Base-by-base conservation (phyloP, 2,329 filamentous ascomycete genomes). In the Colletotrichum viniferum region DNA sequence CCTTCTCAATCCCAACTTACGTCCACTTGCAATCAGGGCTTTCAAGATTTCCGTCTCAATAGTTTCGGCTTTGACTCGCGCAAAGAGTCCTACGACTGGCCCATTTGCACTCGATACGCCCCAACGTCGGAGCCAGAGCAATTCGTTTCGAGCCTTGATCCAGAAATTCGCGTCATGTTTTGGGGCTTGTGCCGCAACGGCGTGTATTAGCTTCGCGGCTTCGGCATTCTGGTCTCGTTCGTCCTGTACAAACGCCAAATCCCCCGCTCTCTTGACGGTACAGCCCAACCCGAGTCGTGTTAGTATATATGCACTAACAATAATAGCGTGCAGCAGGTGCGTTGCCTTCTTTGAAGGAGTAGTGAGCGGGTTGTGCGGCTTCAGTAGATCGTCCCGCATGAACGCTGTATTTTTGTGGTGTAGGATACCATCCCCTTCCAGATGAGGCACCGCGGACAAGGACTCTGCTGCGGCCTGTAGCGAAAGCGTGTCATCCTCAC, bases 61-160 rank as follows among this genome's bases (percentile, higher is more conserved):
- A 12, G 89, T 89, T 7, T 91, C 89, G 69, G 85, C 87, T 16
- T 89, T 84, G 5, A 97, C 85, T 77, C 88, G 89, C 2, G 93
- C 91, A 74, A 93, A 88, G 3, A 94, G 85, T 26, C 94, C 94
- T 12, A 91, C 85, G 26, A 92, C 90, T 48, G 85, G 85, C 30
- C 84, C 86, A 24, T 80, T 81, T 24, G 77, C 67, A n/a, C 78
- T 77, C 4, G 77, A 87, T 28, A 88, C 87, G 38, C 92, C 92
- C 94, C 94, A 96, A 79, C 90, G 89, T 80, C 92, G 91, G 34
- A 96, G 86, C 94, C 94, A 96, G 5, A 95, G 81, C 10, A 96
- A 83, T 79, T 93, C 92, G 56, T 89, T 89, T 73, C 94, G 89
- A 14, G 90, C 88, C 69, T 85, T 87, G 30, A 88, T 85, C 93